phyloP scores from a whole-genome alignment of 345 rosid genomes.

The Eucalyptus sideroxylon region DNA sequence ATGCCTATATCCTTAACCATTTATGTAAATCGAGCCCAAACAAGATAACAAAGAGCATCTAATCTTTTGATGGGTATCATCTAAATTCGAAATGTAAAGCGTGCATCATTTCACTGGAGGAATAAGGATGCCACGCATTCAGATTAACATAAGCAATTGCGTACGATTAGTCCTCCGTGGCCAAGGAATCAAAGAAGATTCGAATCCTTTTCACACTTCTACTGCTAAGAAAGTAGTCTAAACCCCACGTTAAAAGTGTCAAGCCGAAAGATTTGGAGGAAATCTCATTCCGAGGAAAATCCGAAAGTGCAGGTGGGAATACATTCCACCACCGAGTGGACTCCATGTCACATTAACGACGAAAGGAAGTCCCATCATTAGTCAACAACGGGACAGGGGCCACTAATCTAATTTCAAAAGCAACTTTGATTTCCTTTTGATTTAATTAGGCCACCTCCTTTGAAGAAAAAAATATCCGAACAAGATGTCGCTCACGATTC shows the following conservation, averaged over 20 bases:
- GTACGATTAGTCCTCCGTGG: not conserved
- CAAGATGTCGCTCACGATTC: not conserved
- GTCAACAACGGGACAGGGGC: not conserved
- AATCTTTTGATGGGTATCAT: not conserved
- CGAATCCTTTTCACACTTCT: not conserved
- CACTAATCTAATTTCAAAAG: not conserved
- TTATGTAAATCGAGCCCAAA: not conserved
- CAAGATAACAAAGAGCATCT: not conserved
- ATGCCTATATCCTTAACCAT: not conserved
- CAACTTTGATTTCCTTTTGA: not conserved
- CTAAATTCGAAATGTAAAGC: not conserved
- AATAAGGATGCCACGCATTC: not conserved
- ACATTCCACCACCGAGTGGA: not conserved
- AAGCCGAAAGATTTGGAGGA: not conserved
- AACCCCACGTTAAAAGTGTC: not conserved
- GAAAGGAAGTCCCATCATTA: not conserved
- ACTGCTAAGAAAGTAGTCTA: not conserved
- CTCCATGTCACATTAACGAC: not conserved
- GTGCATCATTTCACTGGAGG: not conserved
- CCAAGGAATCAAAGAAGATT: not conserved
- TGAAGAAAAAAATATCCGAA: not conserved
- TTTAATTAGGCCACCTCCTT: not conserved
- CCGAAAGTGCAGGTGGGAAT: not conserved
- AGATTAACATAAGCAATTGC: not conserved
- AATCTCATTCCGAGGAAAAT: not conserved